Conservation (phyloP, 2,329 filamentous ascomycete species). For the Ophiognomonia clavigignenti-juglandacearum region DNA sequence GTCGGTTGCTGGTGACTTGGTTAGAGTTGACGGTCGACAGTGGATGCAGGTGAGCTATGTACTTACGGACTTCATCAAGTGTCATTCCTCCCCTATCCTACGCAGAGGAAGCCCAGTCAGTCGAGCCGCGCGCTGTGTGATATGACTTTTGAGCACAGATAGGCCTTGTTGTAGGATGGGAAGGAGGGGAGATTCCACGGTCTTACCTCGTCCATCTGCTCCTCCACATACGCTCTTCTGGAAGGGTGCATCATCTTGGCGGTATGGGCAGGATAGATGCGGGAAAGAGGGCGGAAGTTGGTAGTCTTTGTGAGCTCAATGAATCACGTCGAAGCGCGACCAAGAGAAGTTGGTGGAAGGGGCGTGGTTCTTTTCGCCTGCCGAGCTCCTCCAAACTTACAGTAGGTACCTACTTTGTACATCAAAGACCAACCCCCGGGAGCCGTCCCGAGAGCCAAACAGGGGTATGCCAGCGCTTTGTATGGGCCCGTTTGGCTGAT, state of each 20-base stretch:
- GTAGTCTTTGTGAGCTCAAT: no score
- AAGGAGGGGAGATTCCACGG: no score
- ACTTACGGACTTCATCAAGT: conserved; percentile 43
- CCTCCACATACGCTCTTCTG: conserved; percentile 91
- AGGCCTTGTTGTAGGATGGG: conserved; percentile 7
- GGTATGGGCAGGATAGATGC: neutral
- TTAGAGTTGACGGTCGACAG: conserved; percentile 7
- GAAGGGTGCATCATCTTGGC: conserved; percentile 73
- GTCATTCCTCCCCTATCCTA: conserved; percentile 37
- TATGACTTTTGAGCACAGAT: conserved; percentile 19
- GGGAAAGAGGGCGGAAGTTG: neutral
- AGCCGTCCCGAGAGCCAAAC: neutral
- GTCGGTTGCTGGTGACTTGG: conserved; percentile 44
- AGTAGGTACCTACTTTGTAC: neutral
- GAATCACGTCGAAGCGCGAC: no score
- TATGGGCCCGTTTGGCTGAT: no score
- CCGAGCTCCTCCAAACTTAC: neutral
- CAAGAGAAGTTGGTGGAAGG: no score
- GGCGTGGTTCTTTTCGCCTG: neutral
- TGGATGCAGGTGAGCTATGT: neutral
- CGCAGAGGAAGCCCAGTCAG: conserved; percentile 22
- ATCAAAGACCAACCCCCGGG: neutral
- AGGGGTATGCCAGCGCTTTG: neutral
- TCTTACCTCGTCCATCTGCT: conserved; percentile 64
- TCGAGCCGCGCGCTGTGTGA: conserved; percentile 18